These are phyloP conservation scores for Kalanchoe fedtschenkoi DNA, from an alignment of 164 flowering plant species.

Conservation along the genomic window DNA sequence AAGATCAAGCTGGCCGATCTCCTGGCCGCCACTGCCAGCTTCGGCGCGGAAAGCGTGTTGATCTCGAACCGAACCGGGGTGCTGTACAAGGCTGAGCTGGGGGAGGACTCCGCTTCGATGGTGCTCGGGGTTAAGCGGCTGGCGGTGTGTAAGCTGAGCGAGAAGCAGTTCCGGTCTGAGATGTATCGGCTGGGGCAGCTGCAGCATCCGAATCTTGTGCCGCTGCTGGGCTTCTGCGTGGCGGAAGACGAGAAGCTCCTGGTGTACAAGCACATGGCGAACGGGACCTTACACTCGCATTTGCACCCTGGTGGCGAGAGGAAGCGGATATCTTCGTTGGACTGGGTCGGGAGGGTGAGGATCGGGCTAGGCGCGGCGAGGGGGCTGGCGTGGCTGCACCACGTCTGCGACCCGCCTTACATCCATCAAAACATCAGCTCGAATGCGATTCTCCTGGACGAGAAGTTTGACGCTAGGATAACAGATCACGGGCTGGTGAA, in stretches of 20 bases:
- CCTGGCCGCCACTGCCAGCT: conserved; percentile 41
- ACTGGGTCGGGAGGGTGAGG: conserved; percentile 45
- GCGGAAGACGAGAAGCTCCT: conserved; percentile 66
- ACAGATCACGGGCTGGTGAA: conserved; percentile 54
- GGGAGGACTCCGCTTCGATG: conserved; percentile 66
- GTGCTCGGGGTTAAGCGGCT: conserved; percentile 54
- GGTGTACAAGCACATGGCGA: conserved; percentile 51
- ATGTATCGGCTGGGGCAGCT: conserved; percentile 51
- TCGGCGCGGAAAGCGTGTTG: conserved; percentile 32
- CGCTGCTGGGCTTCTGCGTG: conserved; percentile 50
- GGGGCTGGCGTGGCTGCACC: conserved; percentile 75
- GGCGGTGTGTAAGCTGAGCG: conserved; percentile 36
- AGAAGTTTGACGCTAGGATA: conserved; percentile 54
- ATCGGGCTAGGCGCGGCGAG: conserved; percentile 48
- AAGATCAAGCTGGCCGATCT: conserved; percentile 55
- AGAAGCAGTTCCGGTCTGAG: conserved; percentile 49
- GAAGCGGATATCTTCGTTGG: conserved; percentile 14
- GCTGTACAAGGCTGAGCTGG: conserved; percentile 46
- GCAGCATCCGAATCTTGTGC: conserved; percentile 61
- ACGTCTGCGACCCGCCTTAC: conserved; percentile 49
- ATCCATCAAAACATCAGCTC: conserved; percentile 60
- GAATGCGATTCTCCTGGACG: conserved; percentile 45
- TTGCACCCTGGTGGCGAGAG: conserved; percentile 16
- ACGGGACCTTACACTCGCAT: conserved; percentile 43
- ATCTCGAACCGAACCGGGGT: conserved; percentile 41